Evolutionary conservation across 257 asterid genomes (phyloP).

Genomic region (Osmanthus fragrans): DNA sequence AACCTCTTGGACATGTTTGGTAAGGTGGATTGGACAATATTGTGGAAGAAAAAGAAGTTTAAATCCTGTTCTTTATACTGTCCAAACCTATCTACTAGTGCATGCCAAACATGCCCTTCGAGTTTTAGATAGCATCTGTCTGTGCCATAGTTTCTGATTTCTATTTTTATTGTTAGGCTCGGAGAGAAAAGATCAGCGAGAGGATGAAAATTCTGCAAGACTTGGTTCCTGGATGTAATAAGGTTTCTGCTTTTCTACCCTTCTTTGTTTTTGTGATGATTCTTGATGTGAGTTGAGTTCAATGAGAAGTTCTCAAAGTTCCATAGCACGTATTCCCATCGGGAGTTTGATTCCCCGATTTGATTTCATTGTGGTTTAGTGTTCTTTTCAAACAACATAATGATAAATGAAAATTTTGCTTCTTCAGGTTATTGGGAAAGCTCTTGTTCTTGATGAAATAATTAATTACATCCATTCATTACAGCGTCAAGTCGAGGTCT

Average conservation of each 20-base stretch:
- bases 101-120: background rate
- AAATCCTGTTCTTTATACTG: background rate
- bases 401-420: background rate
- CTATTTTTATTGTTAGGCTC: slow-evolving; percentile 48
- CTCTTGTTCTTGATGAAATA: slow-evolving; percentile 89
- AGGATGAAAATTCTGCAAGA: slow-evolving; percentile 96
- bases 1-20: background rate
- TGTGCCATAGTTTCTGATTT: slow-evolving; percentile 24
- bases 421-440: slow-evolving; percentile 83
- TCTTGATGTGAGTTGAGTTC: background rate
- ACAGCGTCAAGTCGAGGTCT: slow-evolving; percentile 89
- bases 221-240: slow-evolving; percentile 93
- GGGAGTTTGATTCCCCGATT: background rate
- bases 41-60: background rate
- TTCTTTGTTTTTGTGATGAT: background rate
- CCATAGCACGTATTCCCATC: background rate
- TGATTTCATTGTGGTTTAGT: background rate
- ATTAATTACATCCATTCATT: slow-evolving; percentile 86
- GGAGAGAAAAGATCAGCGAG: slow-evolving; percentile 95
- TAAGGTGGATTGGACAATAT: background rate
- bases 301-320: background rate
- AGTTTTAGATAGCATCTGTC: background rate
- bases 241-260: slow-evolving; percentile 43
- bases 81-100: background rate
- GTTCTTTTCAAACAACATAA: background rate